Evolutionary conservation across 2,329 filamentous ascomycete species (phyloP), one percentile per base, ranked within the genome.

Genomic region (Neurospora sp.): DNA sequence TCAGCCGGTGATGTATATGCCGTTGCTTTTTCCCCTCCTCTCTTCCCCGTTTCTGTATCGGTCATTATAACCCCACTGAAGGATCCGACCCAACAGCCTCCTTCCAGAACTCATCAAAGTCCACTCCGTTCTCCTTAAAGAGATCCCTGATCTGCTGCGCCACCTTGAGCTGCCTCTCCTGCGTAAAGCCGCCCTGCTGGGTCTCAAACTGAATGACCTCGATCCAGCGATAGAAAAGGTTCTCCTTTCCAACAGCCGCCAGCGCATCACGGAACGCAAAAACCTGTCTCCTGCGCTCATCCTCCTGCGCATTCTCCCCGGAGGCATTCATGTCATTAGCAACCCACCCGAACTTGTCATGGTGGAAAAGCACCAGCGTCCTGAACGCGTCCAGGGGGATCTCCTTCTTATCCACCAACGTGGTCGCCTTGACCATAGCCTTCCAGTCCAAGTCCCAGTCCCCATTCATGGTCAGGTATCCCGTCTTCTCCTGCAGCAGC

Each of bases 151-250:
- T 92, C 80, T 93, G 90, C 73, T 87, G 82, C 71, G 93, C 92
- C 1, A 91, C 90, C 62, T 84, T 86, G 70, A 87, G 83, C 80
- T 97, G 93, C 76, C 89, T 86, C 77, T 93, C 91, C 0, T 85
- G 82, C 1, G 90, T 91, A 77, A 97, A 96, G 0, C 92, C 92
- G 19, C 90, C 92, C 74, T 87, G 86, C 42, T 89, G 90, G 58
- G 92, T 90, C 81, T 97, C 93, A 76, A 89, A 96, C 81, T 97
- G 93, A 67, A 97, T 89, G 77, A 96, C 86, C 82, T 97, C 94
- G 67, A 97, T 92, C 93, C 93, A 97, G 69, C 91, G 88, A 82
- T 92, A 97, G 82, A 97, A 97, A 68, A 97, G 79, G 73, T 91
- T 89, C 79, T 97, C 94, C 80, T 97, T 97, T 62, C 91, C 93